Evolutionary conservation across 805 yeast species (phyloP).

Genomic region (Ogataea zsoltii): DNA sequence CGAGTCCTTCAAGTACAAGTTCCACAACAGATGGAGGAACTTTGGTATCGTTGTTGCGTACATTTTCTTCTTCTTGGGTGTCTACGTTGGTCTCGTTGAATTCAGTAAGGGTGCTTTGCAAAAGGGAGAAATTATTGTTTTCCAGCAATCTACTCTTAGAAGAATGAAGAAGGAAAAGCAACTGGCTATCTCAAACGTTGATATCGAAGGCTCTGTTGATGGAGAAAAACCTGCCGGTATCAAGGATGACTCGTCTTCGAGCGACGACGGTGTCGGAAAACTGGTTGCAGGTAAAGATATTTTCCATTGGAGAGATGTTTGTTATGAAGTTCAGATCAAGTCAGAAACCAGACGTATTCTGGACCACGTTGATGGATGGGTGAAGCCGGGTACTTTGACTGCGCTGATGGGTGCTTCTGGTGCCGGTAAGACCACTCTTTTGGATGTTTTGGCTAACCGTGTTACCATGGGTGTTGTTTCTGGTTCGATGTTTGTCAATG

Average conservation of each 20-base stretch:
- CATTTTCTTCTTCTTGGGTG: constrained; percentile 50
- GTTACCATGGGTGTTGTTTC: constrained; percentile 56
- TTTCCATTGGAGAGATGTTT: constrained; percentile 77
- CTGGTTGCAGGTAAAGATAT: constrained; percentile 44
- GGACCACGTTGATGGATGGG: constrained; percentile 76
- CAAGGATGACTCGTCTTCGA: constrained; percentile 26
- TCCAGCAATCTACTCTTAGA: constrained; percentile 49
- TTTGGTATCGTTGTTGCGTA: constrained; percentile 67
- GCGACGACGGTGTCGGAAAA: constrained; percentile 31
- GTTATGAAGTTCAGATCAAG: constrained; percentile 68
- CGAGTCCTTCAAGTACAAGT: constrained; percentile 50
- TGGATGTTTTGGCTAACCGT: constrained; percentile 55
- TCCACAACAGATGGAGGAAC: constrained; percentile 75
- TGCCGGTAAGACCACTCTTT: constrained; percentile 60
- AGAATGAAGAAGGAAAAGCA: constrained; percentile 44
- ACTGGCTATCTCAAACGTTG: constrained; percentile 23
- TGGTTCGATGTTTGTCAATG: constrained; percentile 60
- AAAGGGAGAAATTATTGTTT: constrained; percentile 70
- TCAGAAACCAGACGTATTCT: constrained; percentile 60
- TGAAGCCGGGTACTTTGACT: constrained; percentile 78
- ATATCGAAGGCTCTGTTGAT: constrained; percentile 30
- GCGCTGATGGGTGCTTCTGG: constrained; percentile 72
- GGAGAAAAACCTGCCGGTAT: constrained; percentile 29
- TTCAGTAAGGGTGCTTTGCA: constrained; percentile 61
- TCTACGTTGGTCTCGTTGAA: constrained; percentile 58